Base-by-base conservation (phyloP, 495 filamentous ascomycete species). In the Friedmanniomyces simplex region DNA sequence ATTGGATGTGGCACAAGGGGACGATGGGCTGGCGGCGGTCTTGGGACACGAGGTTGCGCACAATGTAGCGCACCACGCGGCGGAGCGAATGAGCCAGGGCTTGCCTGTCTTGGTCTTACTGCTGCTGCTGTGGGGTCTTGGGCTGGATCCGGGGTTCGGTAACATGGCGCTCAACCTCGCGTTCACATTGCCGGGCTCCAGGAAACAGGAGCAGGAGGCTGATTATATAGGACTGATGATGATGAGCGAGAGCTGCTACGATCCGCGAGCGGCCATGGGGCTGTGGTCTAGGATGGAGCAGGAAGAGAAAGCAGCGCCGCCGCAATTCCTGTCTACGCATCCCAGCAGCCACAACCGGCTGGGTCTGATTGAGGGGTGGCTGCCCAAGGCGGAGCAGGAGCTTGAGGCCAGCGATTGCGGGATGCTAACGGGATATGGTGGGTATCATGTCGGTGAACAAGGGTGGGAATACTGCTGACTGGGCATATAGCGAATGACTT, bases 1-100 rank as follows among this genome's bases (percentile, higher is more conserved):
- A 20, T 65, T 97, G 45, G 80, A 81, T 1, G 74, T 95, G 16
- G 87, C 86, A 47, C 54, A 73, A 42, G 80, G 76, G 51, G 87
- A 95, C 34, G 79, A 87, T 62, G 87, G 85, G 0, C 71, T 96
- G 18, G 91, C 91, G 14, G 81, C 89, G 2, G 86, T 96, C 0
- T 72, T 96, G 8, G 88, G 88, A 6, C 91, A 97, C 68, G 91
- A 96, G 73, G 95, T 97, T 57, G 88, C 89, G n/a, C 91, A 97
- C 66, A 87, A 88, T 37, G 73, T 95, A 0, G 90, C 90, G 1
- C 82, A 82, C 37, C 91, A 97, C 63, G 72, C 79, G 0, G 87
- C 78, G 1, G 91, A 97, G 71, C 73, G 82, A 11, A 78, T 94
- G 77, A 86, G 80, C 54, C 75, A 79, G 52, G 73, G 72, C 18